Conservation (phyloP, 176 grass and related monocot genomes). For the Eragrostis nindensis region DNA sequence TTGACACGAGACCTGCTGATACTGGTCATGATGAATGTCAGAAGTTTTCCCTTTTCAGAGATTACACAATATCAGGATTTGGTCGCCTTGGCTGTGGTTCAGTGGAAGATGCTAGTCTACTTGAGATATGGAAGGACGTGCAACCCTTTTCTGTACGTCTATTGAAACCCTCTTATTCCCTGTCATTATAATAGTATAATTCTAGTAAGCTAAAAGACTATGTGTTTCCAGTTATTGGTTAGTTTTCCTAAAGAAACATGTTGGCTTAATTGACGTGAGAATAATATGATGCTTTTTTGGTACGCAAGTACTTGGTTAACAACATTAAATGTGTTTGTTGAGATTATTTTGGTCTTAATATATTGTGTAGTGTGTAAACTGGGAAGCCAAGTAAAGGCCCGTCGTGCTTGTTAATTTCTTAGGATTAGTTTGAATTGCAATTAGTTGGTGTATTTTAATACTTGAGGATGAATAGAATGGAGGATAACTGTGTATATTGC, state of each 20-base stretch:
- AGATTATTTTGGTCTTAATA: constrained; percentile 27
- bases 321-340: constrained; percentile 28
- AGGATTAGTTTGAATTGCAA: constrained; percentile 6
- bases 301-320: background rate
- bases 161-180: constrained; percentile 7
- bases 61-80: constrained; percentile 68
- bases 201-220: constrained; percentile 20
- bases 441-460: constrained; percentile 6
- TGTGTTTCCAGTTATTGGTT: constrained; percentile 36
- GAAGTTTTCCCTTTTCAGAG: constrained; percentile 78
- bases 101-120: constrained; percentile 60
- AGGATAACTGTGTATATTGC: background rate
- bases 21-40: constrained; percentile 28
- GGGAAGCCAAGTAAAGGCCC: background rate
- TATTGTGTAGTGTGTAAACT: background rate
- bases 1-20: constrained; percentile 31
- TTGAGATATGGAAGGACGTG: constrained; percentile 70
- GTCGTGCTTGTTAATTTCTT: background rate
- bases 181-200: background rate
- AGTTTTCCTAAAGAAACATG: background rate
- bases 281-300: constrained; percentile 13
- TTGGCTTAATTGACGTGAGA: background rate
- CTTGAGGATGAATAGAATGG: constrained; percentile 12
- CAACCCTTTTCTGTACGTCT: constrained; percentile 61
- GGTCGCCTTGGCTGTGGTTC: constrained; percentile 62